Evolutionary conservation across 441 rosid species (phyloP).

Genomic region (Croton laevigatus): DNA sequence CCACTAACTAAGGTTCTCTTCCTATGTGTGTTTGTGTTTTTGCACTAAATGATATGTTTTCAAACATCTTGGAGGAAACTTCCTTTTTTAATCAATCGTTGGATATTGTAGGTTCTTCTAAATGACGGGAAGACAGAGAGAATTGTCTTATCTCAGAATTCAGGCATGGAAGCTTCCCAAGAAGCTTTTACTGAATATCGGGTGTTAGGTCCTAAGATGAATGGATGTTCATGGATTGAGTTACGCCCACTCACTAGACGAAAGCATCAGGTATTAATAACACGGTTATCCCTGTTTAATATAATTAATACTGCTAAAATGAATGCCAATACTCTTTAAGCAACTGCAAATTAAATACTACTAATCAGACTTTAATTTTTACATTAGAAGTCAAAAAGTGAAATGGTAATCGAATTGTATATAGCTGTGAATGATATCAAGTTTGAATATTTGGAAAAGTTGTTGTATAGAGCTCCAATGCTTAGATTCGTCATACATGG

Average conservation of each 20-base stretch:
- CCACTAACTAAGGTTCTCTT: slow-evolving; percentile 71
- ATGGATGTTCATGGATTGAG: slow-evolving; percentile 91
- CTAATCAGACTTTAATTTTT: neutral
- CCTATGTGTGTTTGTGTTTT: neutral
- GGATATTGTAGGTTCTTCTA: slow-evolving; percentile 56
- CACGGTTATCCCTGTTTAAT: slow-evolving; percentile 37
- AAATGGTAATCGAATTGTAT: neutral
- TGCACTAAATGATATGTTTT: neutral
- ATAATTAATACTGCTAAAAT: slow-evolving; percentile 26
- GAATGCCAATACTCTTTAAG: slow-evolving; percentile 24
- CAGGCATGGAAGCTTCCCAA: slow-evolving; percentile 70
- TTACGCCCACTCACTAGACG: slow-evolving; percentile 84
- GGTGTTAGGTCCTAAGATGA: slow-evolving; percentile 76
- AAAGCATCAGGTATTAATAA: slow-evolving; percentile 77
- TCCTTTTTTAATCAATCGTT: neutral
- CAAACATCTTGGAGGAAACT: neutral
- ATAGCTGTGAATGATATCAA: neutral
- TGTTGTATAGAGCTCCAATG: too few species aligned
- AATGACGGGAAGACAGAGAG: slow-evolving; percentile 89
- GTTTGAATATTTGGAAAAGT: neutral
- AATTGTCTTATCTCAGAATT: slow-evolving; percentile 58
- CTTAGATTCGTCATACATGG: too few species aligned
- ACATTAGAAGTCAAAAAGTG: neutral
- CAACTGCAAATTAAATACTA: neutral
- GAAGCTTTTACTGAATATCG: slow-evolving; percentile 81